A percentile compares a stretch with the other conserved stretches of the same genome.
Evolutionary conservation across 306 rosid genomes (phyloP).

Genomic region (Albizia julibrissin): DNA sequence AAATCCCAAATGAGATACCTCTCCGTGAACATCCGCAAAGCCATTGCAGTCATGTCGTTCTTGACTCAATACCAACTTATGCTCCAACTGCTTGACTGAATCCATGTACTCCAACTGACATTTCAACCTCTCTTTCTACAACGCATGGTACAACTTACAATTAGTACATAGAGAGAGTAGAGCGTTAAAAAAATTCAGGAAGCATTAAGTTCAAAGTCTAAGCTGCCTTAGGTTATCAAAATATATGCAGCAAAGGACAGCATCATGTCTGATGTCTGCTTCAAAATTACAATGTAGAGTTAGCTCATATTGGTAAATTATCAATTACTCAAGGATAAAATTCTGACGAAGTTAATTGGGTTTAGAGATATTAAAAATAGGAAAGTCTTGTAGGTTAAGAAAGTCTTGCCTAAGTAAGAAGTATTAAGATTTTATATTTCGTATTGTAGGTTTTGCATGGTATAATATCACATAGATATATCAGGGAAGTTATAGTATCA

Average conservation of each 20-base stretch:
- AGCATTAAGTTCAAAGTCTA: conserved; percentile 12
- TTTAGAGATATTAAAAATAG: neutral
- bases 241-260: conserved; percentile 3
- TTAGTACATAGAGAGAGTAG: conserved; percentile 11
- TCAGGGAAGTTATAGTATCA: neutral
- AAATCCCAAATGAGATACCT: conserved; percentile 57
- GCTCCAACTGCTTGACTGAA: conserved; percentile 91
- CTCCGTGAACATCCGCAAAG: conserved; percentile 44
- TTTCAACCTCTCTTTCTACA: conserved; percentile 87
- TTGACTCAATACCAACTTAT: conserved; percentile 84
- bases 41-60: conserved; percentile 52
- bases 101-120: conserved; percentile 98
- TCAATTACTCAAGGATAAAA: neutral
- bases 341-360: neutral
- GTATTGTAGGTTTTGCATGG: neutral
- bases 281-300: neutral
- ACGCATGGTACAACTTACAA: conserved; percentile 18
- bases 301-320: neutral
- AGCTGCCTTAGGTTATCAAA: conserved; percentile 14
- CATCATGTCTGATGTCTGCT: conserved; percentile 13
- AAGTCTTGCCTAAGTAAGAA: neutral
- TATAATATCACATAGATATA: neutral
- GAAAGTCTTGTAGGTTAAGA: neutral
- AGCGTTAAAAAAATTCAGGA: neutral
- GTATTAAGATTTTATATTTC: neutral